Evolutionary conservation across 208 protist genomes (phyloP), one percentile per base, ranked within the genome.

Genomic region (Crithidia acanthocephali): DNA sequence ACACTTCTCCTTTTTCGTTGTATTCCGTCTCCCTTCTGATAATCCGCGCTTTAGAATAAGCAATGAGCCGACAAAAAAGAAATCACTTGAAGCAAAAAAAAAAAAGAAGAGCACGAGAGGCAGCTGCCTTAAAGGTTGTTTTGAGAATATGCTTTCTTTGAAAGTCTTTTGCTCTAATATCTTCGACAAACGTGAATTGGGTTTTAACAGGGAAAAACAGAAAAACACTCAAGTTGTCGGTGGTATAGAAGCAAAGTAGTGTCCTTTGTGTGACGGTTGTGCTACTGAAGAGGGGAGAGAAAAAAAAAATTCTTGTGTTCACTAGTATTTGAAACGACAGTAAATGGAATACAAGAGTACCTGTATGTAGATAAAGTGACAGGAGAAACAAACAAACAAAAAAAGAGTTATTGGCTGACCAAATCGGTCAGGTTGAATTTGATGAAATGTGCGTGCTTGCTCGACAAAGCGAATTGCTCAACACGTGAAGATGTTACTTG

Each of bases 11-110:
- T 44, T 44, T 10, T 23, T 50, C 20, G 18, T 10, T 22, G 7
- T 22, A 23, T 4, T 44, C 9, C 37, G 9, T 13, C 37, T 59
- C 18, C 16, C 15, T 62, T 44, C 37, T n/a, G 20, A 48, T 58
- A 13, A 48, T 58, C 30, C 53, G 33, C 30, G 15, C 53, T 22
- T 27, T 33, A 16, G 53, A 58, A 28, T 58, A 40, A 33, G 53
- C 53, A 58, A 58, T 58, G 53, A 40, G n/a, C 23, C 7, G n/a
- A 60, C 42, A 28, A 28, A 45, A 45, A n/a, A 45, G 27, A 58
- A 40, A 40, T 40, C 20, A 60, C 16, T 42, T 42, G 27, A 56
- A 58, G 13, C 48, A 30, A 13, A 50, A 58, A 37, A 35, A n/a
- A 45, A 66, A 58, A 15, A 40, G 16, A 22, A 10, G 16, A 55